These are phyloP conservation scores for Miscanthus sacchariflorus DNA, from an alignment of 202 grass and related monocot genomes.

Conservation along the genomic window DNA sequence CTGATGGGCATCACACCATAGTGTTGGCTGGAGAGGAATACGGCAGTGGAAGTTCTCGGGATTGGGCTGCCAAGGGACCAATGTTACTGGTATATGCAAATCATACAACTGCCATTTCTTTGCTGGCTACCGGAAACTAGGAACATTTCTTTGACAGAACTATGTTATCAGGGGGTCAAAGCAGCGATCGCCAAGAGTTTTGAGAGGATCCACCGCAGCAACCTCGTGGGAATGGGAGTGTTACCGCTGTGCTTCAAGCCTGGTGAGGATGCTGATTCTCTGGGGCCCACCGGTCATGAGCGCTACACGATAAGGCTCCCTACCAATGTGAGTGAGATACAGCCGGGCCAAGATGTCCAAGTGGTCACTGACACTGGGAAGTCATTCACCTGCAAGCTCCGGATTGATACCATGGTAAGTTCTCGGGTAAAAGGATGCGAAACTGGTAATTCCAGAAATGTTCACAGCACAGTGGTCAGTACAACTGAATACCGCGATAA, in stretches of 20 bases:
- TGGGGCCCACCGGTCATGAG: slow-evolving; percentile 83
- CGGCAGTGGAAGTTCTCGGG: slow-evolving; percentile 91
- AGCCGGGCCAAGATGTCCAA: slow-evolving; percentile 88
- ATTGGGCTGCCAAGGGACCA: slow-evolving; percentile 96
- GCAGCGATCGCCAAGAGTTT: slow-evolving; percentile 95
- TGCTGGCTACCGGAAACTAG: background rate
- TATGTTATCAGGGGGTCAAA: slow-evolving; percentile 84
- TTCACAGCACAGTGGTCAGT: no score
- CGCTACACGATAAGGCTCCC: slow-evolving; percentile 75
- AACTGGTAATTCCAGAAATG: background rate
- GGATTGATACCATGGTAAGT: slow-evolving; percentile 84
- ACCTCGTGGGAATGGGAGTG: slow-evolving; percentile 94
- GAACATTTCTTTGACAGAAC: slow-evolving; percentile 1
- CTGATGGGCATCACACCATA: slow-evolving; percentile 73
- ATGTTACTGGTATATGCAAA: slow-evolving; percentile 68
- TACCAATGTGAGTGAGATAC: slow-evolving; percentile 67
- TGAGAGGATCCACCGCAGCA: slow-evolving; percentile 94
- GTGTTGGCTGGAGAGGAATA: slow-evolving; percentile 93
- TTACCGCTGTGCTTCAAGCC: slow-evolving; percentile 81
- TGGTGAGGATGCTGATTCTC: slow-evolving; percentile 81
- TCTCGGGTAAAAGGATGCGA: background rate
- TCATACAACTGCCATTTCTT: slow-evolving; percentile 6
- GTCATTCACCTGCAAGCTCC: slow-evolving; percentile 73
- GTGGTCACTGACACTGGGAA: slow-evolving; percentile 61
- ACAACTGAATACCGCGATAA: background rate